phyloP scores from a whole-genome alignment of 1,284 basidiomycete genomes.

The Marasmius tenuissimus region DNA sequence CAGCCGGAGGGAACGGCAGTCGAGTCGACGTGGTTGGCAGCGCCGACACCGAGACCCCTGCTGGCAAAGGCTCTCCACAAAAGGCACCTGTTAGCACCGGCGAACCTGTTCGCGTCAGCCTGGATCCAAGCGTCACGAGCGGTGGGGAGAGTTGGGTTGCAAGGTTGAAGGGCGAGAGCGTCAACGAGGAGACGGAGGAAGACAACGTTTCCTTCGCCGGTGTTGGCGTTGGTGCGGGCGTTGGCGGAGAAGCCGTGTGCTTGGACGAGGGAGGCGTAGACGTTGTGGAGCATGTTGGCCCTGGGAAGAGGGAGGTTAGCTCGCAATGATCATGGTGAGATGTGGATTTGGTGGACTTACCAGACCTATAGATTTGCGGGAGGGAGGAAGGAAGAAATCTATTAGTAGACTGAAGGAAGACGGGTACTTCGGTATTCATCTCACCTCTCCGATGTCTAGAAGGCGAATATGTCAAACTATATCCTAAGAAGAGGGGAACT shows the following conservation, averaged over 20 bases:
- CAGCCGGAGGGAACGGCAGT: not conserved
- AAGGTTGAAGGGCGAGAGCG: constrained; percentile 47
- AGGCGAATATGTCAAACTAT: not conserved
- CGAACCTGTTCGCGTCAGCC: constrained; percentile 50
- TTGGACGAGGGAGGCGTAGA: constrained; percentile 45
- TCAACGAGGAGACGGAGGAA: constrained; percentile 51
- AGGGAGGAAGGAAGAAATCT: not conserved
- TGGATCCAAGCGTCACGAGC: constrained; percentile 56
- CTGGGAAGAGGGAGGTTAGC: constrained; percentile 43
- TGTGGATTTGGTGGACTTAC: not conserved
- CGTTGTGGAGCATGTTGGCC: constrained; percentile 55
- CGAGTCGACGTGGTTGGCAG: constrained; percentile 16
- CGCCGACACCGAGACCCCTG: constrained; percentile 48
- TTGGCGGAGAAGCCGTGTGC: constrained; percentile 39
- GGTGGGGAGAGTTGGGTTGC: constrained; percentile 42
- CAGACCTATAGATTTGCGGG: not conserved
- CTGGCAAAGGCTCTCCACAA: constrained; percentile 51
- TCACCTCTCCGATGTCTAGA: constrained; percentile 17
- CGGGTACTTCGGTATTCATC: not conserved
- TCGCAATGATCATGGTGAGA: constrained; percentile 21
- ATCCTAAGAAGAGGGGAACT: no score
- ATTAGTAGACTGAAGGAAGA: constrained; percentile 4
- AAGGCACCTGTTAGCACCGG: constrained; percentile 44
- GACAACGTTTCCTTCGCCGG: constrained; percentile 45
- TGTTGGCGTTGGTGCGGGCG: constrained; percentile 38